Base-by-base conservation (phyloP, 2,329 filamentous ascomycete genomes). In the Paracorniculantispora psalliotae region DNA sequence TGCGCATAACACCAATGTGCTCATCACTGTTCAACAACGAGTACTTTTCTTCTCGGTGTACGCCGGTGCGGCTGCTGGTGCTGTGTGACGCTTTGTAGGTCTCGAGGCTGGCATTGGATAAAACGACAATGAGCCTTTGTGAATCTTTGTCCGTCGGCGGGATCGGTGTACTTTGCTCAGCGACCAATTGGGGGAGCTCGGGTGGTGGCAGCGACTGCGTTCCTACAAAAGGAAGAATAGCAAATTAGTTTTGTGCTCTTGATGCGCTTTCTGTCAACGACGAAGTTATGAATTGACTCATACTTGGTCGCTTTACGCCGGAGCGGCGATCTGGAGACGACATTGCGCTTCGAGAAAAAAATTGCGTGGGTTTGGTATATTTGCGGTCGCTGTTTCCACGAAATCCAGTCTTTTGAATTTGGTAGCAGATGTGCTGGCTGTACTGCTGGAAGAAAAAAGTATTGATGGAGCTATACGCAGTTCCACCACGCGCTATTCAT, bases 1-100 rank as follows among this genome's bases (percentile, higher is more conserved):
- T 99, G 70, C 94, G 89, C 92, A 99, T 96, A 65, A 97, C 90
- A 63, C 94, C 94, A 67, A 99, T 99, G 73, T 99, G 94, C 77
- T 99, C 94, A 71, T 99, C 94, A 75, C 92, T 97, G 81, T 99
- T 99, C 69, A 99, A 86, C 55, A 99, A 81, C 62, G 93, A 96
- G 77, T 96, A 99, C 75, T 97, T 97, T 73, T 97, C 93, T 68
- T 97, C 92, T 54, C 90, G 85, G 61, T 85, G 83, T 60, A 81
- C 78, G 33, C 85, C 80, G 79, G 72, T 85, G 75, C 77, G 87
- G 77, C 71, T 84, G 73, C 71, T 81, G 73, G 87, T 84, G 61
- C 87, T 87, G 65, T 91, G 87, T 21, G 90, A 89, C 1, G 94
- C 90, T 73, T 96, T 96, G 82, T 97, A 97, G 1, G 94, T 99